phyloP scores from a whole-genome alignment of 108 stramenopile genomes.

The Cyclostephanos invisitatus region DNA sequence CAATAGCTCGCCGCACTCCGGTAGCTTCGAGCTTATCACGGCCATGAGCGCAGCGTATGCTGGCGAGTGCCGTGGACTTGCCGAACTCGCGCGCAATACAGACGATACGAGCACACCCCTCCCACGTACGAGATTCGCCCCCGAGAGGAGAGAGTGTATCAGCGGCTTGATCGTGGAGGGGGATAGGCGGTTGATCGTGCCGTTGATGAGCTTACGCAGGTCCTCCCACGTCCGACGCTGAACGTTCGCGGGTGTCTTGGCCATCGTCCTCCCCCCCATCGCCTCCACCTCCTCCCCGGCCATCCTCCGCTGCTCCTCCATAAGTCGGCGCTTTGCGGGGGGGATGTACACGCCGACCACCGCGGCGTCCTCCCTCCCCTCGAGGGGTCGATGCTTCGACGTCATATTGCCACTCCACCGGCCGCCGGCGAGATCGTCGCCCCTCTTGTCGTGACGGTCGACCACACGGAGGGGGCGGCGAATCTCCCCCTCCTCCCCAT shows the following conservation, averaged over 20 bases:
- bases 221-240: constrained; percentile 91
- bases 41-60: constrained; percentile 93
- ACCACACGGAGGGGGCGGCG: not conserved
- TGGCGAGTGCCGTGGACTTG: constrained; percentile 76
- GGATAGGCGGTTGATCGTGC: constrained; percentile 96
- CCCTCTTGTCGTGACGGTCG: not conserved
- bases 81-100: constrained; percentile 86
- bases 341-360: constrained; percentile 57
- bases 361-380: constrained; percentile 8
- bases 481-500: not conserved
- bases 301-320: constrained; percentile 38
- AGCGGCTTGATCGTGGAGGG: constrained; percentile 90
- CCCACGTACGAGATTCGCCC: constrained; percentile 93
- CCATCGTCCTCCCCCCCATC: not conserved
- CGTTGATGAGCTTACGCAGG: constrained; percentile 93
- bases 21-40: constrained; percentile 96
- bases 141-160: constrained; percentile 86
- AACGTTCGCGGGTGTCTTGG: constrained; percentile 25
- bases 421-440: not conserved
- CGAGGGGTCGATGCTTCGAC: constrained; percentile 9
- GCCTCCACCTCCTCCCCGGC: constrained; percentile 9
- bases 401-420: not conserved
- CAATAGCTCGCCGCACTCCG: constrained; percentile 95
- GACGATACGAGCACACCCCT: constrained; percentile 89
- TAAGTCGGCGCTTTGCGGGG: constrained; percentile 60